Evolutionary conservation across 2,329 filamentous ascomycete genomes (phyloP).

Genomic region (Penicillium brasilianum): DNA sequence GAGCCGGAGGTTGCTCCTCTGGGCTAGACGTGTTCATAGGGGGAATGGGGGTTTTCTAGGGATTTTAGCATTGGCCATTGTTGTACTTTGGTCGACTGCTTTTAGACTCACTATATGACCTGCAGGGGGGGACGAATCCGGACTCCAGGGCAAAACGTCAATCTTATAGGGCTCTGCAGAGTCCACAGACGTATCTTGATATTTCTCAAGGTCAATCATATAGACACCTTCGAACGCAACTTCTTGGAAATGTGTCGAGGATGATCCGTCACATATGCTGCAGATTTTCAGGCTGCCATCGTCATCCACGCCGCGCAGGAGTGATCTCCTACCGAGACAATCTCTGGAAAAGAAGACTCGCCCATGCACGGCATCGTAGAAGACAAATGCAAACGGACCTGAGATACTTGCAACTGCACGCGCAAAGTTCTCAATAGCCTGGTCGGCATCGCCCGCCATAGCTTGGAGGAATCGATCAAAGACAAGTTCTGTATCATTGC

Average conservation of each 20-base stretch:
- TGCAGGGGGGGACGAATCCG: conserved; percentile 19
- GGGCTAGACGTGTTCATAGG: conserved; percentile 50
- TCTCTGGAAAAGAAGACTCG: conserved; percentile 84
- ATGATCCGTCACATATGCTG: conserved; percentile 67
- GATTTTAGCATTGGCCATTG: neutral
- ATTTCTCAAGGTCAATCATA: conserved; percentile 60
- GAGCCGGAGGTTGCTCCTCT: conserved; percentile 32
- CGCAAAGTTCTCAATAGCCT: conserved; percentile 36
- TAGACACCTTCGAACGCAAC: conserved; percentile 86
- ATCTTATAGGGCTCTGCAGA: conserved; percentile 28
- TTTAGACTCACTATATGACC: conserved; percentile 32
- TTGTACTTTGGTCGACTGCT: neutral
- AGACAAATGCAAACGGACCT: conserved; percentile 91
- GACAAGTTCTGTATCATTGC: conserved; percentile 79
- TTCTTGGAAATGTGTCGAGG: conserved; percentile 68
- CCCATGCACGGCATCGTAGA: conserved; percentile 67
- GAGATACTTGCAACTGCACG: conserved; percentile 65
- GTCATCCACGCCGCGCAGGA: conserved; percentile 64
- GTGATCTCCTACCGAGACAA: conserved; percentile 81
- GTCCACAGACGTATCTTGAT: conserved; percentile 14
- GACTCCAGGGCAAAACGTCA: conserved; percentile 37
- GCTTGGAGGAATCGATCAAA: conserved; percentile 64
- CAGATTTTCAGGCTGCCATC: conserved; percentile 65
- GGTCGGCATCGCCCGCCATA: conserved; percentile 27
- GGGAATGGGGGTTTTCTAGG: conserved; percentile 50